A percentile compares a stretch with the other conserved stretches of the same genome.
Evolutionary conservation across 352 stramenopile species (phyloP).

Genomic region (Globisporangium cederbergense): DNA sequence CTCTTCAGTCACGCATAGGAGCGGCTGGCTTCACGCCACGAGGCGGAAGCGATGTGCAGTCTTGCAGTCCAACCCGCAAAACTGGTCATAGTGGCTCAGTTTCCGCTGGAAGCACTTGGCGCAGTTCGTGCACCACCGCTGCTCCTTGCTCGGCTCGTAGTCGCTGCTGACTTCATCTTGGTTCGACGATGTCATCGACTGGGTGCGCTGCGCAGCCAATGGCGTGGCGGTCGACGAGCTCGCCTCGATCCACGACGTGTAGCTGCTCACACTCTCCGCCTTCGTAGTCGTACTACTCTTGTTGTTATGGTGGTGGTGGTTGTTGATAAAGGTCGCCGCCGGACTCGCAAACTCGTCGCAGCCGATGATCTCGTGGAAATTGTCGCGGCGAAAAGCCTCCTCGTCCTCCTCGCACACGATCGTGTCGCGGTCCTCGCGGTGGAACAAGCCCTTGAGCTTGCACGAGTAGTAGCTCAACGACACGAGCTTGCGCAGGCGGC

Average conservation of each 20-base stretch:
- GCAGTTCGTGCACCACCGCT: conserved; percentile 77
- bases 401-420: conserved; percentile 61
- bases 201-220: conserved; percentile 13
- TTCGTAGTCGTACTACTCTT: conserved; percentile 4
- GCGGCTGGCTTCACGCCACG: conserved; percentile 26
- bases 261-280: conserved; percentile 9
- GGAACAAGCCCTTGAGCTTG: conserved; percentile 56
- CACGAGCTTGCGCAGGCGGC: conserved; percentile 51
- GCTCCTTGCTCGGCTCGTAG: conserved; percentile 64
- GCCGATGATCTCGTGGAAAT: conserved; percentile 52
- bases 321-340: conserved; percentile 5
- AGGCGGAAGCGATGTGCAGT: conserved; percentile 41
- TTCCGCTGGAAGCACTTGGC: conserved; percentile 71
- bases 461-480: conserved; percentile 53
- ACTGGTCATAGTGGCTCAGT: conserved; percentile 65
- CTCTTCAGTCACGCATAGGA: conserved; percentile 19
- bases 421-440: conserved; percentile 51
- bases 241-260: conserved; percentile 20
- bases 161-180: conserved; percentile 1
- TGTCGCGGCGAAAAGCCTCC: conserved; percentile 31
- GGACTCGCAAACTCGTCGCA: conserved; percentile 26
- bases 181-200: conserved; percentile 8
- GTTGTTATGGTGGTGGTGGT: neutral
- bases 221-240: conserved; percentile 19
- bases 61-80: conserved; percentile 70